Percentiles rank a stretch among this genome's conserved stretches.
Evolutionary conservation across 257 asterid genomes (phyloP).

Genomic region (Jaltomata sinuosa): DNA sequence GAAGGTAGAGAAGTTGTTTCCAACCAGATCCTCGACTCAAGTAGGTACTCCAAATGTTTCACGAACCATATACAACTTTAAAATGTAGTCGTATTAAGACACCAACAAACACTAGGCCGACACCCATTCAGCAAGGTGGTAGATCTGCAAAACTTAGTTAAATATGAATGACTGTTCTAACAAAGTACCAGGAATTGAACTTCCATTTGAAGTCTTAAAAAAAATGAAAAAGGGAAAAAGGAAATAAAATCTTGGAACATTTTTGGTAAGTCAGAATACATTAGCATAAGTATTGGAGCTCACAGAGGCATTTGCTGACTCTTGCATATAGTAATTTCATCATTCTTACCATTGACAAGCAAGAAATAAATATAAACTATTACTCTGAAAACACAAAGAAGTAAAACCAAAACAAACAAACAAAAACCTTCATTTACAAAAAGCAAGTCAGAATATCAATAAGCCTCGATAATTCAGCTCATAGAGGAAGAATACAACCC

Average conservation of each 20-base stretch:
- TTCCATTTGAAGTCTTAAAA: background rate
- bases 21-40: too few species aligned
- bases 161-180: background rate
- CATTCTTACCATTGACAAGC: background rate
- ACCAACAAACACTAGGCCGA: background rate
- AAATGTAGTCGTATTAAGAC: too few species aligned
- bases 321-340: background rate
- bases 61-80: too few species aligned
- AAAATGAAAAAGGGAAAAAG: background rate
- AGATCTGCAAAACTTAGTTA: background rate
- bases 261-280: background rate
- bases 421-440: background rate
- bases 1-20: too few species aligned
- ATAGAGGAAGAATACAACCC: background rate
- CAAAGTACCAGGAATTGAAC: background rate
- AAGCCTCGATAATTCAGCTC: conserved; percentile 5
- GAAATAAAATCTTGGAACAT: background rate
- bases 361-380: background rate
- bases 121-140: background rate
- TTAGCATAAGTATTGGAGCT: background rate
- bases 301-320: background rate
- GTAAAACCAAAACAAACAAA: background rate
- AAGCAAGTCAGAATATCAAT: conserved; percentile 14
- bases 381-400: background rate
- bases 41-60: background rate